A percentile compares a stretch with the other conserved stretches of the same genome.
These are phyloP conservation scores for Termitomyces eurrhizus DNA, from an alignment of 768 basidiomycete genomes.

Conservation along the genomic window DNA sequence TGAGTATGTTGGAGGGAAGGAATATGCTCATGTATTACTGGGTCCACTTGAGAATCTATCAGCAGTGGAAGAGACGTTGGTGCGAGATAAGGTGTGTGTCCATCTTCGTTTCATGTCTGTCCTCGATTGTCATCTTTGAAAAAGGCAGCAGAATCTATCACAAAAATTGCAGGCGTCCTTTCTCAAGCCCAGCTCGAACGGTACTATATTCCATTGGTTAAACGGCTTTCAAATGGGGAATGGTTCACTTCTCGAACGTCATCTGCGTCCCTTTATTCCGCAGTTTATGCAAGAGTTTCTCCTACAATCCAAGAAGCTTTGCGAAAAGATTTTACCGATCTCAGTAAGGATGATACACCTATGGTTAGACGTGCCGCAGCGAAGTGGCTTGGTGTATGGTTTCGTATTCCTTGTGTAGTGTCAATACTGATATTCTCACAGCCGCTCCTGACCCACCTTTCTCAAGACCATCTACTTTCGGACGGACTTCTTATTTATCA, in stretches of 20 bases:
- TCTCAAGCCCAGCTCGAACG: conserved; percentile 81
- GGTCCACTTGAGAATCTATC: conserved; percentile 94
- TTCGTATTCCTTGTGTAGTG: not conserved
- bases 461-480: conserved; percentile 74
- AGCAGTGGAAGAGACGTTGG: conserved; percentile 95
- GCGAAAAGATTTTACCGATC: conserved; percentile 74
- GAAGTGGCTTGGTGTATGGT: conserved; percentile 90
- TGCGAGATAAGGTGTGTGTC: conserved; percentile 88
- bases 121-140: conserved; percentile 4
- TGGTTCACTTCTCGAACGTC: conserved; percentile 99
- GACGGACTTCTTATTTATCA: conserved; percentile 93
- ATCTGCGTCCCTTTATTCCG: conserved; percentile 88
- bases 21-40: conserved; percentile 81
- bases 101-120: conserved; percentile 9
- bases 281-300: conserved; percentile 81
- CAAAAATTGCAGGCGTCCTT: conserved; percentile 78
- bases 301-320: conserved; percentile 79
- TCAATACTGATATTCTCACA: conserved; percentile 25
- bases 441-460: conserved; percentile 77
- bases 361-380: conserved; percentile 98
- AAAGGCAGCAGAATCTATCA: conserved; percentile 94
- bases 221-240: conserved; percentile 86
- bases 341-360: conserved; percentile 93
- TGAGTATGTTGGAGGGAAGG: conserved; percentile 90
- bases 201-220: conserved; percentile 87